These are phyloP conservation scores for Gleditsia sinensis DNA, from an alignment of 306 rosid genomes.

Conservation along the genomic window DNA sequence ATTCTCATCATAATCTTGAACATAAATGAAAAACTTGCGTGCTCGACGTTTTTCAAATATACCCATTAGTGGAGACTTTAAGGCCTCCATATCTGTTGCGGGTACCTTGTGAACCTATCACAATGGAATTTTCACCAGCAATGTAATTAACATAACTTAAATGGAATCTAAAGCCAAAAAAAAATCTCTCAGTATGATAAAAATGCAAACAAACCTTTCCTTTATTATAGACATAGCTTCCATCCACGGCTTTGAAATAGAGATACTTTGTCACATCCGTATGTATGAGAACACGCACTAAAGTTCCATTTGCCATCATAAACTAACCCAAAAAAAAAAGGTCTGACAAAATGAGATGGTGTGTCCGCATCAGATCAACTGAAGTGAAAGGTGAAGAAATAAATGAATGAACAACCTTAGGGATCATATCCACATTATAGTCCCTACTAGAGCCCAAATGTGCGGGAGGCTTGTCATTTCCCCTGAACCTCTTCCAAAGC, in stretches of 20 bases:
- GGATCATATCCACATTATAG: slow-evolving; percentile 94
- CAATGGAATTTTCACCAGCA: slow-evolving; percentile 24
- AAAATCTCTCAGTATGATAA: not conserved
- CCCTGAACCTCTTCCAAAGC: slow-evolving; percentile 97
- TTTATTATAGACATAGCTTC: slow-evolving; percentile 67
- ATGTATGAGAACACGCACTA: slow-evolving; percentile 94
- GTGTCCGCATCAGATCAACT: not conserved
- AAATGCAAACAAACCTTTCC: slow-evolving; percentile 57
- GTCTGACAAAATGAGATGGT: slow-evolving; percentile 13
- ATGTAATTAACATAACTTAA: slow-evolving; percentile 9
- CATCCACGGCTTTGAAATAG: slow-evolving; percentile 92
- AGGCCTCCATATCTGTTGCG: slow-evolving; percentile 89
- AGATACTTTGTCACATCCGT: slow-evolving; percentile 96
- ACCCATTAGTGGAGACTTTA: slow-evolving; percentile 96
- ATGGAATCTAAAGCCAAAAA: not conserved
- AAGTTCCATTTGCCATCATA: slow-evolving; percentile 97
- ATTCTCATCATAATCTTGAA: slow-evolving; percentile 71
- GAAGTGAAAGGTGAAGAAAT: not conserved
- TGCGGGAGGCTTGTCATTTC: slow-evolving; percentile 79
- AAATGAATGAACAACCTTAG: slow-evolving; percentile 60
- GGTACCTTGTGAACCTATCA: slow-evolving; percentile 93
- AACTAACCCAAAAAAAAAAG: slow-evolving; percentile 48
- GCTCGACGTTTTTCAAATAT: slow-evolving; percentile 94
- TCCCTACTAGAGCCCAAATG: slow-evolving; percentile 95
- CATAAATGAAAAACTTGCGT: slow-evolving; percentile 90